Conservation (phyloP, 2,329 filamentous ascomycete genomes). For the Colletotrichum sp. region DNA sequence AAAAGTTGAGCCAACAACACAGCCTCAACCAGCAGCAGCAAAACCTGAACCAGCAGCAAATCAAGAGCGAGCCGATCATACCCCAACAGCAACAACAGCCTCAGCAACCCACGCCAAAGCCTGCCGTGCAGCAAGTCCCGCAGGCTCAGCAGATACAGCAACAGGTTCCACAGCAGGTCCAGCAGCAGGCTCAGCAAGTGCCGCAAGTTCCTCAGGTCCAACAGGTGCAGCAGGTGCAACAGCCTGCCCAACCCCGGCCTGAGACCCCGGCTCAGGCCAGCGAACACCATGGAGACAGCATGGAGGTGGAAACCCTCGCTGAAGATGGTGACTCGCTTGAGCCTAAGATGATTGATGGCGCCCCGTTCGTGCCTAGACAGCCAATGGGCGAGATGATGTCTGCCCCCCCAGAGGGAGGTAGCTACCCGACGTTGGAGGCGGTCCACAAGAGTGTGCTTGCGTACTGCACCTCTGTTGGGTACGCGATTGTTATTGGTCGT, state of each 20-base stretch:
- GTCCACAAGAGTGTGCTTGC: constrained; percentile 67
- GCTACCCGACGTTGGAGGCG: constrained; percentile 67
- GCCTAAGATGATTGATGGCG: constrained; percentile 52
- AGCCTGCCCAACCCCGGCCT: constrained; percentile 37
- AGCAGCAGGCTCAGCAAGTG: constrained; percentile 33
- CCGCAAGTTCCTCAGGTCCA: constrained; percentile 23
- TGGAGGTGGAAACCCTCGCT: constrained; percentile 57
- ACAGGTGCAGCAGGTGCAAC: constrained; percentile 34
- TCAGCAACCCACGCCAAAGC: constrained; percentile 19
- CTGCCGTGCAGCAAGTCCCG: constrained; percentile 13
- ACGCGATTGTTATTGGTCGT: constrained; percentile 71
- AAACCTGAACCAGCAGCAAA: constrained; percentile 28
- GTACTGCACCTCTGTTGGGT: constrained; percentile 72
- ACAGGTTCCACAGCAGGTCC: constrained; percentile 26
- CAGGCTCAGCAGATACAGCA: constrained; percentile 23
- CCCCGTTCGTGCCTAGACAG: constrained; percentile 56
- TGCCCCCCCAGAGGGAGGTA: constrained; percentile 67
- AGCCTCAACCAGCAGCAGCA: constrained; percentile 33
- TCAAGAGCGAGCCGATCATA: constrained; percentile 26
- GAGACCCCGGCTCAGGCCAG: constrained; percentile 34
- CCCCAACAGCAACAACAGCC: constrained; percentile 9
- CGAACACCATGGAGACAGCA: constrained; percentile 51
- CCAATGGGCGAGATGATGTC: constrained; percentile 67
- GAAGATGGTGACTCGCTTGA: constrained; percentile 53
- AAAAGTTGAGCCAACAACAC: constrained; percentile 33